A percentile compares a stretch with the other conserved stretches of the same genome.
phyloP scores from a whole-genome alignment of 352 stramenopile species.

The Peronospora destructor region DNA sequence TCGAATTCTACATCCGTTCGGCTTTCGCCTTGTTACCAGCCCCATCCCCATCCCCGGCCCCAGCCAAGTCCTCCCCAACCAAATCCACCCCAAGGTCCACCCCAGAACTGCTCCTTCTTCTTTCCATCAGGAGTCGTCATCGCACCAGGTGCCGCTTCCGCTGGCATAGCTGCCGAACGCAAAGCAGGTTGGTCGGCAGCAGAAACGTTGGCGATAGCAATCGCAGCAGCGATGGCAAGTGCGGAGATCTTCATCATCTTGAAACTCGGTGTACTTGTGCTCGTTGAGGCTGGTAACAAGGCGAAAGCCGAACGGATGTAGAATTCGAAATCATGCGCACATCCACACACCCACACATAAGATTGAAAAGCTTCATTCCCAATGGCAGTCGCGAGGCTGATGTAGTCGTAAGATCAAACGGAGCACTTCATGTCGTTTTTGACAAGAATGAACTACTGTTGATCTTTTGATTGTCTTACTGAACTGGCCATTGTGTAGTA shows the following conservation, averaged over 20 bases:
- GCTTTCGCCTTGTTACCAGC: background rate
- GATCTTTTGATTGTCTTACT: too few relatives aligned
- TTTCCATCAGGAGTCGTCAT: background rate
- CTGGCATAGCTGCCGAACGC: background rate
- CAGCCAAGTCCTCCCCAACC: background rate
- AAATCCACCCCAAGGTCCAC: slow-evolving; percentile 8
- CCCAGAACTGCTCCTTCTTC: slow-evolving; percentile 14
- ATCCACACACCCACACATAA: too few relatives aligned
- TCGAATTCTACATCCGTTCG: too few relatives aligned
- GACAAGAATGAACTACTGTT: too few relatives aligned
- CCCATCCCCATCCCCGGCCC: background rate
- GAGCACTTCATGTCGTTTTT: too few relatives aligned
- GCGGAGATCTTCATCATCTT: slow-evolving; percentile 16
- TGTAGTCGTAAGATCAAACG: too few relatives aligned
- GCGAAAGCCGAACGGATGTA: too few relatives aligned
- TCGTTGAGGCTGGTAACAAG: too few relatives aligned
- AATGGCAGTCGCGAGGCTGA: too few relatives aligned
- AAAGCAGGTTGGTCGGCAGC: slow-evolving; percentile 16
- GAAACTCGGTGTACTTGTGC: background rate
- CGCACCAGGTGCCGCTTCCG: background rate
- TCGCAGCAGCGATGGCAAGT: slow-evolving; percentile 7
- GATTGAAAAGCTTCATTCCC: too few relatives aligned
- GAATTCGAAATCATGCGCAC: too few relatives aligned
- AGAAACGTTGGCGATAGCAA: slow-evolving; percentile 15
- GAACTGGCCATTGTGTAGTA: too few relatives aligned